Conservation (phyloP, 495 filamentous ascomycete genomes). For the Penicillium cinerascens region DNA sequence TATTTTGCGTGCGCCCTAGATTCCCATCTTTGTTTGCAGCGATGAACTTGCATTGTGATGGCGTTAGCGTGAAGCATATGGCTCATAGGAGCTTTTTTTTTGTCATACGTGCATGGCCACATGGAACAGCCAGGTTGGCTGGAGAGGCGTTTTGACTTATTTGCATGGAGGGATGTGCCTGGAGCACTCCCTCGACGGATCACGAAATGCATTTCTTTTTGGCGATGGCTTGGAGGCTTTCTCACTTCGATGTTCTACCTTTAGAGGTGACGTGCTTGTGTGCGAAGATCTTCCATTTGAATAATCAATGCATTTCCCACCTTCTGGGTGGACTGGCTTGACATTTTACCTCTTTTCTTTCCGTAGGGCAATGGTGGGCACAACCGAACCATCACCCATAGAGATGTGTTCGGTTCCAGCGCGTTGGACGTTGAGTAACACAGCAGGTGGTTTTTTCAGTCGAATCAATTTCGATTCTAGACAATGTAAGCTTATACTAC, state of each 20-base stretch:
- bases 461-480: not conserved
- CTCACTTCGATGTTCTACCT: constrained; percentile 6
- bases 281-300: not conserved
- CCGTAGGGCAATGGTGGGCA: not conserved
- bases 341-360: not conserved
- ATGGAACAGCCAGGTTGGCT: constrained; percentile 2
- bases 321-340: not conserved
- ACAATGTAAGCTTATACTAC: too few species aligned
- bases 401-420: not conserved
- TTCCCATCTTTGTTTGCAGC: constrained; percentile 13
- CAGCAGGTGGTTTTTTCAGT: not conserved
- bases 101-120: constrained; percentile 16
- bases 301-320: not conserved
- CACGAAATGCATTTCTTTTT: constrained; percentile 16
- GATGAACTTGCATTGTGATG: constrained; percentile 25
- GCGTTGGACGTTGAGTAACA: not conserved
- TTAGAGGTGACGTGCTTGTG: not conserved
- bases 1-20: not conserved
- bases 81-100: constrained; percentile 4
- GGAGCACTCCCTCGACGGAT: constrained; percentile 20
- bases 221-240: constrained; percentile 8
- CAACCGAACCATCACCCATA: not conserved
- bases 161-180: constrained; percentile 24
- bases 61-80: constrained; percentile 23
- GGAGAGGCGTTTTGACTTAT: constrained; percentile 21